Base-by-base conservation (phyloP, 2,329 filamentous ascomycete genomes). In the Ophiosphaerella narmari region DNA sequence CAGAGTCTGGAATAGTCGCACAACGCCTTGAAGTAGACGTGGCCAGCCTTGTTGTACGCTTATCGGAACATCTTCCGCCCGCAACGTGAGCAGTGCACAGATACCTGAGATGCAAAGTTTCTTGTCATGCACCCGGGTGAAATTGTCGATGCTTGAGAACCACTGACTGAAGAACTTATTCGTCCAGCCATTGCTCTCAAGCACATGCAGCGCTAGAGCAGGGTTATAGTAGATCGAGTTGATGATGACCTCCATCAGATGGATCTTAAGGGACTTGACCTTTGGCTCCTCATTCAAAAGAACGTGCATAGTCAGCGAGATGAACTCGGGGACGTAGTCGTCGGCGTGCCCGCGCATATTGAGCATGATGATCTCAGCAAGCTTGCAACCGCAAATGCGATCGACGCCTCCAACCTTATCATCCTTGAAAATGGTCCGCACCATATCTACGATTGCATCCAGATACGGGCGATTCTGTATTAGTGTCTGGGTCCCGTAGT, bases 121-220 rank as follows among this genome's bases (percentile, higher is more conserved):
- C 84, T 99, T 99, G 79, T 99, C 94, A 72, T 99, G 94, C 2
- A 99, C 94, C 36, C 94, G 85, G 44, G 86, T 89, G 77, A 99
- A 97, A 66, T 85, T 87, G 55, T 96, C 89, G 78, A 99, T 99
- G 77, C 87, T 95, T 36, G 90, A 90, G 74, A 99, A 99, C 94
- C 94, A 99, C 51, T 95, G 79, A 75, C 90, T 96, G 80, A 99
- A 99, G 78, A 99, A 99, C 71, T 95, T 95, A 77, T 97, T 97
- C 6, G 94, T 97, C 93, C 92, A 97, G 53, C 86, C 88, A 67
- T 95, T 93, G 45, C 82, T 78, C 77, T 99, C 94, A n/a, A 99
- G 82, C 33, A 96, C 86, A 55, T 91, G 87, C 18, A 99, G 82
- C 21, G 91, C 84, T 52, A 97, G 81, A 38, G 88, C 77, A 1